Conservation (phyloP, 768 basidiomycete genomes). For the Pisolithus tinctorius region DNA sequence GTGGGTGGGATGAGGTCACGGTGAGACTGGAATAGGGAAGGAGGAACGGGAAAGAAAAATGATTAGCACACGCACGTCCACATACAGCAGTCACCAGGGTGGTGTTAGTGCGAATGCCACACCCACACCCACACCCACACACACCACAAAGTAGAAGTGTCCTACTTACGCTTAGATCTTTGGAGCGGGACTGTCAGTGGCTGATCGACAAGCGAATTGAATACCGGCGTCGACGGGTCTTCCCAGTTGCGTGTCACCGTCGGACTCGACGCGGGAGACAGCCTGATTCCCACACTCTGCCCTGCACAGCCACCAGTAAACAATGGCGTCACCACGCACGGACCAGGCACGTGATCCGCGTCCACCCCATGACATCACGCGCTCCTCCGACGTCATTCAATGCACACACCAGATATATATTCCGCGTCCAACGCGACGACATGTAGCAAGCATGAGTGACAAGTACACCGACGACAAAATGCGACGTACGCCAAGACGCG, state of each 20-base stretch:
- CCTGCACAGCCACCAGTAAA: conserved; percentile 7
- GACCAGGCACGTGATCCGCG: conserved; percentile 22
- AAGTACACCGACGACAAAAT: no score
- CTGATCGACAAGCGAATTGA: no score
- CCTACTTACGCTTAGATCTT: no score
- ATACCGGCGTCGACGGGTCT: not conserved
- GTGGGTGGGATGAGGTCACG: not conserved
- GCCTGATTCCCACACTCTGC: not conserved
- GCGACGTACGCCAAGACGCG: no score
- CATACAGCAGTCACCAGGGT: not conserved
- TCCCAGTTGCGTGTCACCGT: no score
- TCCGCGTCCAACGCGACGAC: no score
- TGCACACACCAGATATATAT: no score
- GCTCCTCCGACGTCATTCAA: no score
- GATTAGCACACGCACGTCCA: not conserved
- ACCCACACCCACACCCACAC: not conserved
- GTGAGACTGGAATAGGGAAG: conserved; percentile 1
- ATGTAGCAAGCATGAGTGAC: no score
- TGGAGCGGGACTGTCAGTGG: no score
- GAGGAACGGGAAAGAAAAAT: not conserved
- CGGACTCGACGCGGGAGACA: no score
- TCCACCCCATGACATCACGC: not conserved
- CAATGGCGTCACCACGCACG: conserved; percentile 18
- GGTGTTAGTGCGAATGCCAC: not conserved
- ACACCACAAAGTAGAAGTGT: not conserved